Percentiles rank a stretch among this genome's conserved stretches.
phyloP scores from a whole-genome alignment of 169 alveolate species.

The Babesia gibsoni region DNA sequence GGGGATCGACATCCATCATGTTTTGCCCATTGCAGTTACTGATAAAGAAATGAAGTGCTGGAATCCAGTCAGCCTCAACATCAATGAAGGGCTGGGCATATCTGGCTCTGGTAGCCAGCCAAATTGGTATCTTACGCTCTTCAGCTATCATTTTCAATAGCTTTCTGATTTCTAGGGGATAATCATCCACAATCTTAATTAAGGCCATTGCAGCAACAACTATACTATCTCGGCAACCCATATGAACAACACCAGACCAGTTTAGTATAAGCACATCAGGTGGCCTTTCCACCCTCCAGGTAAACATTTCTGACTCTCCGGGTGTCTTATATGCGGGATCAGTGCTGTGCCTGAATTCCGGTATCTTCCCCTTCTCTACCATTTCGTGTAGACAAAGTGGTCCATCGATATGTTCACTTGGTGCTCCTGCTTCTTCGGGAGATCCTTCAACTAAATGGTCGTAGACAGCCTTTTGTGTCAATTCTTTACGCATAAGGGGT shows the following conservation, averaged over 20 bases:
- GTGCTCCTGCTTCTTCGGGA: not conserved
- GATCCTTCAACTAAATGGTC: not conserved
- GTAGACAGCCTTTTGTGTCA: conserved; percentile 20
- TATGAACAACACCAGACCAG: conserved; percentile 45
- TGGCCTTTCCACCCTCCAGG: conserved; percentile 54
- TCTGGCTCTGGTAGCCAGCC: conserved; percentile 38
- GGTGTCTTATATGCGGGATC: not conserved
- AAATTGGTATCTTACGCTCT: conserved; percentile 23
- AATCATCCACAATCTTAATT: conserved; percentile 1
- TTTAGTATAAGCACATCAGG: conserved; percentile 54
- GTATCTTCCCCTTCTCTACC: conserved; percentile 32
- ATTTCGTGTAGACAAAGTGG: conserved; percentile 31
- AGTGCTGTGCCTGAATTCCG: conserved; percentile 35
- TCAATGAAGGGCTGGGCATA: conserved; percentile 42
- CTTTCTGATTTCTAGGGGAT: not conserved
- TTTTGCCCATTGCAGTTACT: conserved; percentile 3
- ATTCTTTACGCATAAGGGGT: conserved; percentile 24
- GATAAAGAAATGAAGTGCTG: conserved; percentile 28
- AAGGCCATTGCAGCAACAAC: conserved; percentile 27
- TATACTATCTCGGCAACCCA: conserved; percentile 30
- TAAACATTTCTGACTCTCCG: conserved; percentile 28
- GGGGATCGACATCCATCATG: not conserved
- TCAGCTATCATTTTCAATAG: not conserved
- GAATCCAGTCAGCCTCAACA: conserved; percentile 38
- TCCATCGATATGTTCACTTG: conserved; percentile 16